Evolutionary conservation across 352 stramenopile species (phyloP).

Genomic region (Pythium pyrilobum): DNA sequence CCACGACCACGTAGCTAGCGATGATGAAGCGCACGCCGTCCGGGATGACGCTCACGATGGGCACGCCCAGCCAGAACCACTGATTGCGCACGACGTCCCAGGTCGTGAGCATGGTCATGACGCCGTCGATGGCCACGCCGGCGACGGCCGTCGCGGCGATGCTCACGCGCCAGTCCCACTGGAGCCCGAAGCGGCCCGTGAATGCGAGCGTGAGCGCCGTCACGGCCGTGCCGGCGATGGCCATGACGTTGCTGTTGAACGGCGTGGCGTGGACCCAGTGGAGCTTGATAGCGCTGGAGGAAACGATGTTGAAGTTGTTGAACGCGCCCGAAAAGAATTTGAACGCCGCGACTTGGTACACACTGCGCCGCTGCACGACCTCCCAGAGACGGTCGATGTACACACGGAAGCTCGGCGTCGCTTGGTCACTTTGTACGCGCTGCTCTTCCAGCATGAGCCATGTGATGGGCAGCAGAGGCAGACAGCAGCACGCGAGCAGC

Average conservation of each 20-base stretch:
- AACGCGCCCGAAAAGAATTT: slow-evolving; percentile 21
- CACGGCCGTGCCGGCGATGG: slow-evolving; percentile 11
- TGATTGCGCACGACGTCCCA: slow-evolving; percentile 22
- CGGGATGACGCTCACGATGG: slow-evolving; percentile 14
- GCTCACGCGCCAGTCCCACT: slow-evolving; percentile 23
- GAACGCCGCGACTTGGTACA: slow-evolving; percentile 26
- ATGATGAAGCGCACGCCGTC: slow-evolving; percentile 22
- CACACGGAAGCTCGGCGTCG: neutral
- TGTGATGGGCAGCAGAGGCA: slow-evolving; percentile 20
- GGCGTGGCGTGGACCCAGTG: slow-evolving; percentile 19
- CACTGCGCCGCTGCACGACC: slow-evolving; percentile 20
- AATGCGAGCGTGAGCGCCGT: slow-evolving; percentile 7
- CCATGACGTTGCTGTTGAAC: slow-evolving; percentile 17
- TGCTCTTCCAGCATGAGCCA: slow-evolving; percentile 29
- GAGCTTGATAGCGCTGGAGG: slow-evolving; percentile 10
- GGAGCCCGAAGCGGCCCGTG: slow-evolving; percentile 16
- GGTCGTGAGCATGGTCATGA: slow-evolving; percentile 22
- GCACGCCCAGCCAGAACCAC: slow-evolving; percentile 18
- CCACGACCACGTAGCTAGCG: slow-evolving; percentile 17
- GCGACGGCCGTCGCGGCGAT: slow-evolving; percentile 9
- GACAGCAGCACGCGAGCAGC: slow-evolving; percentile 5
- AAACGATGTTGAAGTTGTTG: slow-evolving; percentile 20
- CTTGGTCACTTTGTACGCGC: slow-evolving; percentile 1
- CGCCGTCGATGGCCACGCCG: slow-evolving; percentile 14
- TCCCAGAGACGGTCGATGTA: slow-evolving; percentile 24